Percentiles rank a stretch among this genome's conserved stretches.
Evolutionary conservation across 2,329 filamentous ascomycete genomes (phyloP).

Genomic region (Aspergillus flavus): DNA sequence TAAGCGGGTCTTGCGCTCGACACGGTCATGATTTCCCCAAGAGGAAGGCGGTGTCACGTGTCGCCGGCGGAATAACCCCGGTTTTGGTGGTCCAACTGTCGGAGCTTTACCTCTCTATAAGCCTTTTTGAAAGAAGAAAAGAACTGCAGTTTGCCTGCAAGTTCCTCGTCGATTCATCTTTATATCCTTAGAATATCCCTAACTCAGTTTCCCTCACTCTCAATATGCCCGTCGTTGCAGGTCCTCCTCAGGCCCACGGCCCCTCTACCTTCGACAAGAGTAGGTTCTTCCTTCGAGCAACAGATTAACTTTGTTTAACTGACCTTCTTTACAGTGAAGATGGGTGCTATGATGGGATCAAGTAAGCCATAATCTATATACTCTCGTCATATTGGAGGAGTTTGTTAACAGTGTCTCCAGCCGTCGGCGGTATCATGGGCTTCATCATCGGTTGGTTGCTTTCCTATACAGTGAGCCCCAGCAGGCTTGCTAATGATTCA

Average conservation of each 20-base stretch:
- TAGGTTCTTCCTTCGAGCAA: conserved; percentile 41
- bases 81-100: neutral
- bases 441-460: conserved; percentile 83
- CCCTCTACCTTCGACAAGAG: conserved; percentile 73
- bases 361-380: conserved; percentile 66
- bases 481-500: conserved; percentile 9
- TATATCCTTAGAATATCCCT: neutral
- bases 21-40: neutral
- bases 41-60: conserved; percentile 22
- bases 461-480: neutral
- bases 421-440: conserved; percentile 93
- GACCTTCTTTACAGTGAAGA: conserved; percentile 71
- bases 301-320: conserved; percentile 16
- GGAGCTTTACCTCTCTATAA: conserved; percentile 1
- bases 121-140: neutral
- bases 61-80: conserved; percentile 2
- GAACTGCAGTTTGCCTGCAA: conserved; percentile 5
- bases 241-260: conserved; percentile 54
- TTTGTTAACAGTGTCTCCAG: conserved; percentile 50
- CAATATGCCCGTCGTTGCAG: conserved; percentile 61
- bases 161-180: neutral
- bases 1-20: conserved; percentile 6
- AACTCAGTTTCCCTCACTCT: neutral
- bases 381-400: neutral
- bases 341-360: conserved; percentile 98